Base-by-base conservation (phyloP, 768 basidiomycete genomes). In the Infundibulicybe gibba region DNA sequence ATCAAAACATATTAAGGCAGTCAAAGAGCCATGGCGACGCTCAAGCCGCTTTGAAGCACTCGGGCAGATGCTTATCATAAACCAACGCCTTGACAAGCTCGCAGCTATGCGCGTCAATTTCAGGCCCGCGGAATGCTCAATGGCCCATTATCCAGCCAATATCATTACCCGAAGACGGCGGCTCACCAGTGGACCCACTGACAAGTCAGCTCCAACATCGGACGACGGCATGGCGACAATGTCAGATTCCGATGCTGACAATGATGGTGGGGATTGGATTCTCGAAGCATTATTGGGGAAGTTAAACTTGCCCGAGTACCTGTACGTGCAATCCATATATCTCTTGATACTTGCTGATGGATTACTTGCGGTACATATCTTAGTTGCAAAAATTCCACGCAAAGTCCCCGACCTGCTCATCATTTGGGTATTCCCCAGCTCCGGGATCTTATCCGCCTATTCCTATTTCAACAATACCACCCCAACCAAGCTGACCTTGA, bases 11-110 rank as follows among this genome's bases (percentile, higher is more conserved):
- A 25, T 25, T 8, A 25, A 25, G 25, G 66, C 64, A 15, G 60
- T 69, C 31, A 71, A 70, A 49, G 41, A 60, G n/a, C 69, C 68
- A 1, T 72, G 61, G 59, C 47, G 61, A 2, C 54, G 60, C 3
- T 69, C 66, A 2, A 69, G 52, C 48, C 53, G 47, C 0, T 54
- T 58, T 44, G 47, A 69, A 6, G 58, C 69, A 1, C 54, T 72
- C 2, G 54, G 52, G 0, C 68, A 71, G 40, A 72, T 71, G 67
- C 56, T 72, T 6, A 3, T 38, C 6, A 38, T 19, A 14, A 38
- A 38, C 48, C 25, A 25, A 25, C 25, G 25, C 25, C 25, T 25
- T 8, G 25, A 25, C 8, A 25, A 25, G 25, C 25, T 72, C 0
- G 49, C 51, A 1, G 60, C 58, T 5, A 46, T 54, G 4, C 50